These are phyloP conservation scores for Eudorina sp. DNA, from an alignment of 139 green algal genomes.

Conservation along the genomic window DNA sequence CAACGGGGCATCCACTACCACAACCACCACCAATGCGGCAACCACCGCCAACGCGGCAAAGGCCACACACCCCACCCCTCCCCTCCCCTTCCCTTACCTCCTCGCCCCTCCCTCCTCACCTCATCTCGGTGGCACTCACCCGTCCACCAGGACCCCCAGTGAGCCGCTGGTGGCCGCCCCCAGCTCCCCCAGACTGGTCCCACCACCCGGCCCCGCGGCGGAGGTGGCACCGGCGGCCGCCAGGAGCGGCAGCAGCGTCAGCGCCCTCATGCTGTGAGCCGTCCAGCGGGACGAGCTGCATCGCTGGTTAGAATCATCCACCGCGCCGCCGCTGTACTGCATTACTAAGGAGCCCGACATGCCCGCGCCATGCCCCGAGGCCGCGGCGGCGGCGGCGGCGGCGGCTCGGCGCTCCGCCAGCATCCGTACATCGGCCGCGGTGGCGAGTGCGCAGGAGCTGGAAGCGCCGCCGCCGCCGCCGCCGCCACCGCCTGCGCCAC, in stretches of 20 bases:
- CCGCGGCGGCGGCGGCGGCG: not conserved
- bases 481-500: not conserved
- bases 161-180: too few relatives aligned
- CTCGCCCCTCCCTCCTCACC: too few relatives aligned
- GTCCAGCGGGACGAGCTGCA: not conserved
- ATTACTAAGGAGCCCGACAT: too few relatives aligned
- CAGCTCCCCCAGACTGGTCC: too few relatives aligned
- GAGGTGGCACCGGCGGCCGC: too few relatives aligned
- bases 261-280: not conserved
- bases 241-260: not conserved
- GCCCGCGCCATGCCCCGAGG: not conserved
- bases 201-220: too few relatives aligned
- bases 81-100: too few relatives aligned
- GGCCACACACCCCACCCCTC: too few relatives aligned
- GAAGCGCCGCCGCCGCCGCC: not conserved
- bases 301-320: not conserved
- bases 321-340: too few relatives aligned
- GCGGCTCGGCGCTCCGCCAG: not conserved
- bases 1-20: too few relatives aligned
- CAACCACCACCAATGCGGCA: not conserved
- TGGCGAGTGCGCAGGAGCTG: not conserved
- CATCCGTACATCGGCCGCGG: constrained; percentile 4
- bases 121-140: too few relatives aligned
- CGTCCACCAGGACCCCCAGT: too few relatives aligned
- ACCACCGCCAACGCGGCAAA: not conserved